Evolutionary conservation across 2,329 filamentous ascomycete species (phyloP).

Genomic region (Penicillium sclerotiorum): DNA sequence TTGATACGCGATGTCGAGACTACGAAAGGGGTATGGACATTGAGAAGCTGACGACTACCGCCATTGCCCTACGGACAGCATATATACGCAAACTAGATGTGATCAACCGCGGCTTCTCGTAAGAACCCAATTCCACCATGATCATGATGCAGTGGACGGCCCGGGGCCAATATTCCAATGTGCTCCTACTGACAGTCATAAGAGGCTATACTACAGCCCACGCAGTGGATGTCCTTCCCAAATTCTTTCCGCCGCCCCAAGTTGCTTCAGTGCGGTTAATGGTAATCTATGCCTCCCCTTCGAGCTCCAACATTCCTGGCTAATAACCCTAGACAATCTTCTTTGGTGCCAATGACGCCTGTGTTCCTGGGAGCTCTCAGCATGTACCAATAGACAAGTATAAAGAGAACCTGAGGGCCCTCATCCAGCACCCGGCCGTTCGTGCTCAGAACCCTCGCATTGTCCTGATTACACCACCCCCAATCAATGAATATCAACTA

Average conservation of each 20-base stretch:
- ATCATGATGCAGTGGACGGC: neutral
- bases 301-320: neutral
- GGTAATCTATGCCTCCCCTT: conserved; percentile 29
- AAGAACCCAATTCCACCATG: conserved; percentile 18
- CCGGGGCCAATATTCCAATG: neutral
- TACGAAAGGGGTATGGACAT: neutral
- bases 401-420: conserved; percentile 68
- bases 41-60: neutral
- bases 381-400: conserved; percentile 78
- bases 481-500: conserved; percentile 74
- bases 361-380: conserved; percentile 68
- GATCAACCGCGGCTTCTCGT: conserved; percentile 81
- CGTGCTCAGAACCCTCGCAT: conserved; percentile 72
- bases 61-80: conserved; percentile 49
- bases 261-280: conserved; percentile 50
- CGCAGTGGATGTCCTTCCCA: conserved; percentile 67
- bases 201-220: conserved; percentile 82
- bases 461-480: conserved; percentile 76
- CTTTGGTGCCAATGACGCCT: conserved; percentile 89
- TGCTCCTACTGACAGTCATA: conserved; percentile 1
- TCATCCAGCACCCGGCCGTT: conserved; percentile 73
- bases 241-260: conserved; percentile 70
- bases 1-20: too few relatives aligned
- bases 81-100: conserved; percentile 80
- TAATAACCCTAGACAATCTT: conserved; percentile 64